A percentile compares a stretch with the other conserved stretches of the same genome.
phyloP scores from a whole-genome alignment of 1,139 yeast species.

The Tardiomyces digboiensis region DNA sequence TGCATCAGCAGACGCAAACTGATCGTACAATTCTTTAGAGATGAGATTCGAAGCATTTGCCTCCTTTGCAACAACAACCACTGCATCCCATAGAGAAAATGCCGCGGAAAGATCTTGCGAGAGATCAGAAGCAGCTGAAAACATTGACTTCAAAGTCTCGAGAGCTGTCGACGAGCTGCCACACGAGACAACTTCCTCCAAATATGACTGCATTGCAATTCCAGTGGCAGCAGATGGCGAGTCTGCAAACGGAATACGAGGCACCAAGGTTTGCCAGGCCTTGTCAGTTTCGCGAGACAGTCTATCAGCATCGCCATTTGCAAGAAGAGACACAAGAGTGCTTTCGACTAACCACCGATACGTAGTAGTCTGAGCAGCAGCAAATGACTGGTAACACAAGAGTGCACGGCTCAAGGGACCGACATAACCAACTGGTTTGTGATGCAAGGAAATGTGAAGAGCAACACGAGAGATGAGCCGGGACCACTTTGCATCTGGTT shows the following conservation, averaged over 20 bases:
- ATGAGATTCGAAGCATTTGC: slow-evolving; percentile 30
- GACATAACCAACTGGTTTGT: slow-evolving; percentile 49
- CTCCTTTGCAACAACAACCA: slow-evolving; percentile 21
- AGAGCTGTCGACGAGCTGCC: background rate
- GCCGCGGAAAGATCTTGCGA: slow-evolving; percentile 36
- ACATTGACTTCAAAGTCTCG: background rate
- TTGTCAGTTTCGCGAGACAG: slow-evolving; percentile 20
- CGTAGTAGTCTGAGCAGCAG: slow-evolving; percentile 42
- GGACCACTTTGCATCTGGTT: background rate
- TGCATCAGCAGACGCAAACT: slow-evolving; percentile 34
- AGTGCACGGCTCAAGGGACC: slow-evolving; percentile 65
- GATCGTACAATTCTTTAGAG: slow-evolving; percentile 26
- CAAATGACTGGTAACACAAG: slow-evolving; percentile 56
- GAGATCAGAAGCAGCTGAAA: slow-evolving; percentile 22
- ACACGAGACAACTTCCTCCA: slow-evolving; percentile 20
- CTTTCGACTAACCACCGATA: slow-evolving; percentile 51
- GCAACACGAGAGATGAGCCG: slow-evolving; percentile 47
- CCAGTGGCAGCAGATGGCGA: slow-evolving; percentile 25
- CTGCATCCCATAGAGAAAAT: slow-evolving; percentile 31
- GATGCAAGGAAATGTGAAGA: slow-evolving; percentile 43
- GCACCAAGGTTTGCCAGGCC: slow-evolving; percentile 39
- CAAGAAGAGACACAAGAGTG: slow-evolving; percentile 41
- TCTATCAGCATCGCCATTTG: slow-evolving; percentile 42
- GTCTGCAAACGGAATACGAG: background rate
- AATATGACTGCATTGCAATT: slow-evolving; percentile 28